Conservation (phyloP, 2,329 filamentous ascomycete species). For the Penicillium thymicola region DNA sequence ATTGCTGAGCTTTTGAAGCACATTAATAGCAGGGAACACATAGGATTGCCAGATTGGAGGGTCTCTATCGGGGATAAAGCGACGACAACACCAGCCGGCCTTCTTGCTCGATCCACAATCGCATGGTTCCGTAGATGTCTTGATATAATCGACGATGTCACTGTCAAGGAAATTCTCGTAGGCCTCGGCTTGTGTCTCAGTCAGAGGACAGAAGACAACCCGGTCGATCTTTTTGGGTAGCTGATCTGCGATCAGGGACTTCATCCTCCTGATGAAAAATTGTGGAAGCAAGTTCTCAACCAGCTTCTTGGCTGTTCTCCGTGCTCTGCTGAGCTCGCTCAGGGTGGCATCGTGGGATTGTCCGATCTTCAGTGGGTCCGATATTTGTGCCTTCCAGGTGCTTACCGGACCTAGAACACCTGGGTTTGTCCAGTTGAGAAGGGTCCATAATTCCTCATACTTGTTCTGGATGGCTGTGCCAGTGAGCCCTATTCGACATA, state of each 20-base stretch:
- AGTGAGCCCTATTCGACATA: slow-evolving; percentile 89
- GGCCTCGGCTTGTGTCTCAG: slow-evolving; percentile 72
- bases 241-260: slow-evolving; percentile 85
- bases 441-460: slow-evolving; percentile 94
- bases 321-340: slow-evolving; percentile 73
- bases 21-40: slow-evolving; percentile 81
- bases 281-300: slow-evolving; percentile 82
- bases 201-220: slow-evolving; percentile 92
- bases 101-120: slow-evolving; percentile 66
- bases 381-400: slow-evolving; percentile 77
- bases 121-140: slow-evolving; percentile 65
- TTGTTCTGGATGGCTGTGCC: slow-evolving; percentile 97
- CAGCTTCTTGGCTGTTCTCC: slow-evolving; percentile 78
- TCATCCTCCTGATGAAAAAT: slow-evolving; percentile 91
- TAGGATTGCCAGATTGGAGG: slow-evolving; percentile 63
- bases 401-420: slow-evolving; percentile 64
- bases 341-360: slow-evolving; percentile 90
- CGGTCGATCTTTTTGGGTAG: slow-evolving; percentile 91
- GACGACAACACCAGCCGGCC: slow-evolving; percentile 77
- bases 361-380: slow-evolving; percentile 75
- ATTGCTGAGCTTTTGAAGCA: slow-evolving; percentile 83
- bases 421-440: slow-evolving; percentile 94
- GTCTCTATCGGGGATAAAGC: slow-evolving; percentile 57
- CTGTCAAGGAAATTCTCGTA: slow-evolving; percentile 80
- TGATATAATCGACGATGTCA: slow-evolving; percentile 66